phyloP scores from a whole-genome alignment of 208 protist species.

The Leptomonas pyrrhocoris region DNA sequence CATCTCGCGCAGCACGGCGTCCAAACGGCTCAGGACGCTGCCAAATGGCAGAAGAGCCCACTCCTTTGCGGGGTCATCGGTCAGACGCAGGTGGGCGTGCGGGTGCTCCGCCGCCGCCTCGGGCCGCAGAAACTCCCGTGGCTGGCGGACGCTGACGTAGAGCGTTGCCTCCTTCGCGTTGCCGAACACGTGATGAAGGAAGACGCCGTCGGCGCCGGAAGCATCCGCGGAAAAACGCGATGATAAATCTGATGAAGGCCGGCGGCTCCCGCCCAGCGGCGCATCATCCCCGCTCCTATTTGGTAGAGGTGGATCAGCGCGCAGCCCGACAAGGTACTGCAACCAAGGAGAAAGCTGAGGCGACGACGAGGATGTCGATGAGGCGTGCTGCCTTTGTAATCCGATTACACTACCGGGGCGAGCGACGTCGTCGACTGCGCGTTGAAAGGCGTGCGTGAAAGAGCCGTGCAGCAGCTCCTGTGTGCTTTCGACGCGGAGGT shows the following conservation, averaged over 20 bases:
- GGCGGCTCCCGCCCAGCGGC: no score
- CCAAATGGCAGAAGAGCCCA: conserved; percentile 18
- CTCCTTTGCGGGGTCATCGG: background rate
- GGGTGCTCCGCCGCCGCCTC: background rate
- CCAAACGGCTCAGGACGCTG: conserved; percentile 1
- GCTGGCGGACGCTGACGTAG: conserved; percentile 11
- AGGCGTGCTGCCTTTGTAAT: no score
- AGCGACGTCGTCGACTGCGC: background rate
- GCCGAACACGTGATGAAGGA: conserved; percentile 27
- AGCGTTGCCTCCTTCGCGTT: conserved; percentile 24
- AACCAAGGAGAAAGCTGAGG: conserved; percentile 19
- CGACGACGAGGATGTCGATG: background rate
- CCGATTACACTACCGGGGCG: background rate
- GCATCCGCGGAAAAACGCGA: no score
- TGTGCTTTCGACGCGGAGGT: background rate
- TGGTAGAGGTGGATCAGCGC: background rate
- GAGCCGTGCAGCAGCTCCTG: background rate
- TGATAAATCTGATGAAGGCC: no score
- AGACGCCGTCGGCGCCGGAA: conserved; percentile 5
- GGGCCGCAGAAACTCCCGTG: conserved; percentile 12
- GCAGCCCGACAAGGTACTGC: conserved; percentile 28
- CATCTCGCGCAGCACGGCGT: conserved; percentile 18
- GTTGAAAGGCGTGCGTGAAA: background rate
- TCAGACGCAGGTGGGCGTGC: background rate
- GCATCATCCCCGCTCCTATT: no score